Evolutionary conservation across 1,139 yeast species (phyloP).

Genomic region (Kodamaea arcana): DNA sequence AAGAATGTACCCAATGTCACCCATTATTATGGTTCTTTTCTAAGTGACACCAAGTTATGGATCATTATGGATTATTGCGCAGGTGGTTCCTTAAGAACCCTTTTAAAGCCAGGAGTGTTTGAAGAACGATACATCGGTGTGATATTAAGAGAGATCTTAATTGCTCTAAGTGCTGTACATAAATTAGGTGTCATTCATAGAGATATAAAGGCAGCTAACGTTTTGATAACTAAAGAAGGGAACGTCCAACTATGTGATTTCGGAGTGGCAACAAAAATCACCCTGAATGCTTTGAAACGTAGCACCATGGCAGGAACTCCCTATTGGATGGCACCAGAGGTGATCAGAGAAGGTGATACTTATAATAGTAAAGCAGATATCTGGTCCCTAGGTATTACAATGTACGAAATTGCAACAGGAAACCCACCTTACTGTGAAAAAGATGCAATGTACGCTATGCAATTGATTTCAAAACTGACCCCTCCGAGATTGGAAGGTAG

Average conservation of each 20-base stretch:
- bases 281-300: conserved; percentile 73
- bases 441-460: conserved; percentile 94
- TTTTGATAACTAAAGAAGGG: conserved; percentile 85
- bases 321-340: conserved; percentile 99
- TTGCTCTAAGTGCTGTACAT: conserved; percentile 80
- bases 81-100: conserved; percentile 89
- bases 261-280: conserved; percentile 93
- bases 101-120: conserved; percentile 81
- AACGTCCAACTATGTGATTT: conserved; percentile 90
- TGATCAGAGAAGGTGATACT: conserved; percentile 85
- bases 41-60: conserved; percentile 89
- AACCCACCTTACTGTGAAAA: conserved; percentile 96
- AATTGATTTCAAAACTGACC: conserved; percentile 83
- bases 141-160: conserved; percentile 71
- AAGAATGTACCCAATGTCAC: conserved; percentile 88
- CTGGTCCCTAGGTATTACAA: conserved; percentile 92
- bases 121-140: conserved; percentile 84
- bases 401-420: conserved; percentile 93
- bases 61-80: conserved; percentile 97
- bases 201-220: conserved; percentile 94
- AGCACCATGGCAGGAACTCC: conserved; percentile 99
- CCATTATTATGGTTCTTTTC: conserved; percentile 83
- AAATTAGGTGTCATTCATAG: conserved; percentile 89
- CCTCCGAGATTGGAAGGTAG: conserved; percentile 95
- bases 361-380: conserved; percentile 86